A percentile compares a stretch with the other conserved stretches of the same genome.
These are phyloP conservation scores for Inga leiocalycina DNA, from an alignment of 306 rosid genomes.

Conservation along the genomic window DNA sequence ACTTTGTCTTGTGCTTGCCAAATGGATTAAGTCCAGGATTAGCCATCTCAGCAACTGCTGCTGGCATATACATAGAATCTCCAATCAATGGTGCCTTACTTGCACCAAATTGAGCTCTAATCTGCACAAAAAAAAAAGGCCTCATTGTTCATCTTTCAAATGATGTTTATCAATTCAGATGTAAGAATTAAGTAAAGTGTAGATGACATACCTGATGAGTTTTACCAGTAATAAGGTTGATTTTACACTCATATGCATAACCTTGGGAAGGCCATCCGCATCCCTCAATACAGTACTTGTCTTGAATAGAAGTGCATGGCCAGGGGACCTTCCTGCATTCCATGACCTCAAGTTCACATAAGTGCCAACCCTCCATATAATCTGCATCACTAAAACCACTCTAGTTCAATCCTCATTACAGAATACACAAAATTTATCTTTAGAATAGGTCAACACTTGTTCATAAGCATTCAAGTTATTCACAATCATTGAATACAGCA, in stretches of 20 bases:
- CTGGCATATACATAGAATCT: slow-evolving; percentile 91
- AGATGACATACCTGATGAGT: slow-evolving; percentile 82
- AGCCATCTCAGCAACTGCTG: slow-evolving; percentile 75
- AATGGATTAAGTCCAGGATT: slow-evolving; percentile 77
- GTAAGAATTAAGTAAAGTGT: slow-evolving; percentile 3
- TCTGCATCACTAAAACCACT: slow-evolving; percentile 50
- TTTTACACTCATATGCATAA: slow-evolving; percentile 83
- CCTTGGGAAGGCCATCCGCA: slow-evolving; percentile 81
- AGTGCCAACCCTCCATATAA: slow-evolving; percentile 68
- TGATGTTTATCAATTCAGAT: slow-evolving; percentile 8
- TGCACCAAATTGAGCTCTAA: slow-evolving; percentile 86
- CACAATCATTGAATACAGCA: not conserved
- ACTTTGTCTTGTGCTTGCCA: slow-evolving; percentile 64
- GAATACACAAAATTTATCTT: not conserved
- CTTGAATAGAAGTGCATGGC: slow-evolving; percentile 62
- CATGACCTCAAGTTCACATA: slow-evolving; percentile 85
- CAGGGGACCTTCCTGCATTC: slow-evolving; percentile 84
- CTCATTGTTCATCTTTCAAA: slow-evolving; percentile 1
- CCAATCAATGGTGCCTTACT: slow-evolving; percentile 82
- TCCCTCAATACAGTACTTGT: slow-evolving; percentile 65
- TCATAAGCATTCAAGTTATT: slow-evolving; percentile 21
- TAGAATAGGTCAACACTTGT: not conserved
- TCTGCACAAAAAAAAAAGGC: slow-evolving; percentile 40
- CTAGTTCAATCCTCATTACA: slow-evolving; percentile 29
- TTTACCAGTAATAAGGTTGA: slow-evolving; percentile 90